Base-by-base conservation (phyloP, 495 filamentous ascomycete species). In the Corynascus novoguineensis region DNA sequence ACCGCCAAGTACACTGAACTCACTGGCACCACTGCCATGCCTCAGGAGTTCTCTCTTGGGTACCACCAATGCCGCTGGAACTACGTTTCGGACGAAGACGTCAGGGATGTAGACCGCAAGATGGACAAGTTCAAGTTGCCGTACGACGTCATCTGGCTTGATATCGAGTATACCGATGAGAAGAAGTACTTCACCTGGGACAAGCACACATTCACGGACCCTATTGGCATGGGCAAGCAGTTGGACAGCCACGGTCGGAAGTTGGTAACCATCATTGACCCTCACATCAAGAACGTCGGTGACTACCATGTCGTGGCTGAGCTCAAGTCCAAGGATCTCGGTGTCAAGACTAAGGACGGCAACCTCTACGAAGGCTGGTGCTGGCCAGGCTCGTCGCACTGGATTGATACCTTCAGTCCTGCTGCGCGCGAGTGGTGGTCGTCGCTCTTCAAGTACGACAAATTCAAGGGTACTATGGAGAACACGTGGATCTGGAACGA, bases 1-100 rank as follows among this genome's bases (percentile, higher is more conserved):
- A 86, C 84, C 54, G 84, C 85, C 53, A 81, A 81, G 6, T 98
- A 96, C 69, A 84, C 83, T 45, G 88, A 95, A 67, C 84, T 97
- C n/a, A 97, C 95, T 5, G 93, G 93, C n/a, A 92, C 84, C 61
- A 91, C 89, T 24, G 82, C 90, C 54, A 81, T 98, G 61, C 93
- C 93, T 5, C 89, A 95, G 65, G 84, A 90, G 55, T 98, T 97
- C 63, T 81, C 92, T 5, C 83, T 97, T 57, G 93, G 79, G 12
- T 96, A 98, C 68, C 93, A 98, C 64, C 93, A 98, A 68, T 97
- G 93, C 71, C 86, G 93, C 60, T 98, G 93, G 93, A 98, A 98
- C 73, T 98, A 98, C 68, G 83, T 96, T 60, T 95, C 89, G 2
- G 92, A 97, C 62, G 89, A 96, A 55, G 93, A 98, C 71, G 90